Evolutionary conservation across 495 filamentous ascomycete species (phyloP).

Genomic region (Xylaria cubensis): DNA sequence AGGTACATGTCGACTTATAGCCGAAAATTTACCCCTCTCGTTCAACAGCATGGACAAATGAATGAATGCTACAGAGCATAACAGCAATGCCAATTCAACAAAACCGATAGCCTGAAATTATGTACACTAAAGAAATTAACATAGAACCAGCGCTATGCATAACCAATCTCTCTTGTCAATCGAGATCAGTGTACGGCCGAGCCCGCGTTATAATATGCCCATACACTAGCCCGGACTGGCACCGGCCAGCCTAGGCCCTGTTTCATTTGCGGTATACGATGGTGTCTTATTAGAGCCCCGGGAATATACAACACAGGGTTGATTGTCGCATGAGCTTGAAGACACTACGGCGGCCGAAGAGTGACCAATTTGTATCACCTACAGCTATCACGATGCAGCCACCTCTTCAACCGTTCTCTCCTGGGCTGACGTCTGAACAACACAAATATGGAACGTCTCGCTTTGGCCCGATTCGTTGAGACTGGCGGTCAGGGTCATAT

Average conservation of each 20-base stretch:
- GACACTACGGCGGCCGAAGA: constrained; percentile 16
- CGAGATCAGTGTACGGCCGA: constrained; percentile 2
- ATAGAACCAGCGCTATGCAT: neutral
- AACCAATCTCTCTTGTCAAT: neutral
- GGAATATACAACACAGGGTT: constrained; percentile 6
- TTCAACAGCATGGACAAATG: constrained; percentile 6
- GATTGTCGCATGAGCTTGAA: constrained; percentile 21
- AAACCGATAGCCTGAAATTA: neutral
- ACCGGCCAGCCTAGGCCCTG: constrained; percentile 11
- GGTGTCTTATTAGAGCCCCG: neutral
- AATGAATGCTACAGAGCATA: constrained; percentile 19
- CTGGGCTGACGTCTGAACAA: constrained; percentile 22
- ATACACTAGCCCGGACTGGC: neutral
- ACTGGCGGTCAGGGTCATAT: constrained; percentile 23
- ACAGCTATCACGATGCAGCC: constrained; percentile 28
- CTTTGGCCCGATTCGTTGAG: constrained; percentile 17
- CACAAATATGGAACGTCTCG: constrained; percentile 23
- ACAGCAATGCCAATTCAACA: neutral
- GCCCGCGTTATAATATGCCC: neutral
- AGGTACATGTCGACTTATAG: neutral
- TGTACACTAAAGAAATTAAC: constrained; percentile 7
- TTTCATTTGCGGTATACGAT: neutral
- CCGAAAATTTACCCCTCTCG: constrained; percentile 9
- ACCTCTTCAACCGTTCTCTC: constrained; percentile 18
- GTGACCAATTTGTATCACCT: constrained; percentile 19